A percentile compares a stretch with the other conserved stretches of the same genome.
Evolutionary conservation across 768 basidiomycete species (phyloP).

Genomic region (Hirschioporus abietinus): DNA sequence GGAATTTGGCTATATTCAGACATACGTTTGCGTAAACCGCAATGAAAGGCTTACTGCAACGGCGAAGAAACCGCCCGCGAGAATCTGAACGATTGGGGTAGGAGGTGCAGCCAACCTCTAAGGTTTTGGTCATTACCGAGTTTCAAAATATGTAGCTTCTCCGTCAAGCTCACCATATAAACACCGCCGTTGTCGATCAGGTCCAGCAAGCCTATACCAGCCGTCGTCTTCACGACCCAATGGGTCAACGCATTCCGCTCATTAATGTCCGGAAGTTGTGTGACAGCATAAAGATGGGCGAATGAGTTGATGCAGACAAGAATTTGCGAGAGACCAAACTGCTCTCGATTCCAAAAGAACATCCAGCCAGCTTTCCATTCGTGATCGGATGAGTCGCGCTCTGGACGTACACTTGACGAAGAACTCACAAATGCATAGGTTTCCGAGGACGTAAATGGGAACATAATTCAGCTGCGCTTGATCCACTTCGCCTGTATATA

Average conservation of each 20-base stretch:
- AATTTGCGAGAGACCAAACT: constrained; percentile 23
- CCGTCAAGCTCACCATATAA: constrained; percentile 15
- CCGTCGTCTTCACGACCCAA: constrained; percentile 36
- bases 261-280: constrained; percentile 23
- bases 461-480: constrained; percentile 25
- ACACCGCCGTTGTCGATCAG: constrained; percentile 26
- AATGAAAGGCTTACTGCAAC: constrained; percentile 9
- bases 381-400: background rate
- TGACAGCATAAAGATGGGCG: constrained; percentile 32
- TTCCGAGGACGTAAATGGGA: constrained; percentile 27
- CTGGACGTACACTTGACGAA: background rate
- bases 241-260: constrained; percentile 29
- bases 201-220: constrained; percentile 32
- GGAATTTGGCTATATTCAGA: background rate
- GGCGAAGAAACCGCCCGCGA: constrained; percentile 18
- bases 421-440: constrained; percentile 27
- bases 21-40: background rate
- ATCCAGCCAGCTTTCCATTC: constrained; percentile 23
- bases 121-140: constrained; percentile 1
- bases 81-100: constrained; percentile 12
- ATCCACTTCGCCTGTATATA: constrained; percentile 16
- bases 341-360: constrained; percentile 25
- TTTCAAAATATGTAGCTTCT: no score
- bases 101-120: constrained; percentile 19
- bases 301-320: constrained; percentile 28